These are phyloP conservation scores for Tylopilus sp. DNA, from an alignment of 1,284 basidiomycete genomes.

Conservation along the genomic window DNA sequence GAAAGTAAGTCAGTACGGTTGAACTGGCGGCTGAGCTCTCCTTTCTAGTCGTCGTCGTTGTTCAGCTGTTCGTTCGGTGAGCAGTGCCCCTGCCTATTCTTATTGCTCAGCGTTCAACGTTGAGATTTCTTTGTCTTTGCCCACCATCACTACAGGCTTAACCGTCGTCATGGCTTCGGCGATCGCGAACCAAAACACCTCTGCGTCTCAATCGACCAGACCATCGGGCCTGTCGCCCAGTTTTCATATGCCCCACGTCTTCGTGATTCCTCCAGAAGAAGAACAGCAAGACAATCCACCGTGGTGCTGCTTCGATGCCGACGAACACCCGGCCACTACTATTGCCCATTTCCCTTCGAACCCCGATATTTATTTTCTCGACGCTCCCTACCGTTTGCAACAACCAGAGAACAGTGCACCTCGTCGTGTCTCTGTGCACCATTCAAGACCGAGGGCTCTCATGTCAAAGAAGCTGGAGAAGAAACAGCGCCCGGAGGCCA, in stretches of 20 bases:
- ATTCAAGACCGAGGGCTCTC: slow-evolving; percentile 22
- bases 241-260: slow-evolving; percentile 55
- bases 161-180: slow-evolving; percentile 16
- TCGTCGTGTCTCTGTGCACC: slow-evolving; percentile 16
- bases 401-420: slow-evolving; percentile 13
- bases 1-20: slow-evolving; percentile 22
- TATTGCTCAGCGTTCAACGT: slow-evolving; percentile 2
- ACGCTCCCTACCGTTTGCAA: slow-evolving; percentile 38
- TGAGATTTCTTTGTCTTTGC: slow-evolving; percentile 10
- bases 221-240: slow-evolving; percentile 10
- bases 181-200: slow-evolving; percentile 11
- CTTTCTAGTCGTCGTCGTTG: slow-evolving; percentile 1
- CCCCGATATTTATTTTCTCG: slow-evolving; percentile 42
- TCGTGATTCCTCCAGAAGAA: slow-evolving; percentile 69
- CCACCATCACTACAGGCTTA: background rate
- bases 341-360: slow-evolving; percentile 28
- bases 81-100: background rate
- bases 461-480: slow-evolving; percentile 33
- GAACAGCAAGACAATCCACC: slow-evolving; percentile 53
- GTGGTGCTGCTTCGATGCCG: slow-evolving; percentile 65
- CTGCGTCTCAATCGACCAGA: slow-evolving; percentile 14
- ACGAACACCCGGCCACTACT: slow-evolving; percentile 31
- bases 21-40: slow-evolving; percentile 26
- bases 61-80: slow-evolving; percentile 14
- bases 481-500: slow-evolving; percentile 29